Evolutionary conservation across 208 protist species (phyloP), one percentile per base, ranked within the genome.

Genomic region (Phytomonas francai): DNA sequence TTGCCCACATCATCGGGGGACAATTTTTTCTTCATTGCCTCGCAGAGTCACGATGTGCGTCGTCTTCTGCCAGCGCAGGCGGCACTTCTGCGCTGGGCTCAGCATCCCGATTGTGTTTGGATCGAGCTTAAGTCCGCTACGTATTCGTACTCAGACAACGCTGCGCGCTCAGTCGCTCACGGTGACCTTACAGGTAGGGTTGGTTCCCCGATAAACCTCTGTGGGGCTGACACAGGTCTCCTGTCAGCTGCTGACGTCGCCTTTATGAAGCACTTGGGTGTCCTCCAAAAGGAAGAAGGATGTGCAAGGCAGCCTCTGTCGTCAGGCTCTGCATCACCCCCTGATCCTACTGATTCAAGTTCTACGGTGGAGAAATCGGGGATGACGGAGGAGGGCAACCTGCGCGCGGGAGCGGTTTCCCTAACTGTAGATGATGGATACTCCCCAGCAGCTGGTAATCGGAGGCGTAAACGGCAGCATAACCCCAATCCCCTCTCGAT

Each of bases 11-110:
- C 39, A 45, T 54, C 45, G 19, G 16, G 16, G 6, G 1, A 57
- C 4, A 69, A 76, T 0, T 63, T 63, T 25, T 79, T 77, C 64
- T 92, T 90, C 71, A 76, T 91, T 9, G 88, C 88, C 0, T 88
- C 88, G 32, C 88, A 94, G 63, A 92, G 78, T 32, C 85, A 91
- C 67, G 85, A 94, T 65, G 78, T 90, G 54, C 83, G 88, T 32
- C 67, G 80, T 34, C 74, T 72, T 22, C 73, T 94, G 11, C 74
- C 83, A 12, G 57, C 57, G 0, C 67, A 65, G 29, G 65, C 85
- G 11, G 83, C 79, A 30, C 73, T 94, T 67, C 79, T 94, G 61
- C 83, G 88, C 12, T 67, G 87, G 34, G 85, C 85, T 8, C 67
- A 65, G 31, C 76, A 81, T 45, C 88, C 88, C 6, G 72, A 79